phyloP scores from a whole-genome alignment of 176 grass and related monocot genomes.

The Bolboschoenus planiculmis region DNA sequence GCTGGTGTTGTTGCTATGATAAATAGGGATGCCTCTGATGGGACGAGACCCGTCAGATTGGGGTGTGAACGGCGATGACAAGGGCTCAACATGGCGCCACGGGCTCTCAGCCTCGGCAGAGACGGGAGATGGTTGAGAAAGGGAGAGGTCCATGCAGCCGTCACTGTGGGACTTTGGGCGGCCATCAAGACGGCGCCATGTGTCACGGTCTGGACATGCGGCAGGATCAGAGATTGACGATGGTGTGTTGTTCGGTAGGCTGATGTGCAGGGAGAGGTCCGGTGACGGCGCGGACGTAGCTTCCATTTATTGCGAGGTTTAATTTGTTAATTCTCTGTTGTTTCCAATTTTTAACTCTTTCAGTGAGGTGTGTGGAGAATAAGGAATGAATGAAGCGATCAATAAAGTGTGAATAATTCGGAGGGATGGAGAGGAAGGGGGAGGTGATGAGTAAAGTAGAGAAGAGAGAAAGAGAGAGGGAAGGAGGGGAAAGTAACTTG shows the following conservation, averaged over 20 bases:
- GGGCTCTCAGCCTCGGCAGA: slow-evolving; percentile 30
- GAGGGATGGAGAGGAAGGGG: not conserved
- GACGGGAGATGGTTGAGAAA: slow-evolving; percentile 43
- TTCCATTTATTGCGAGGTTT: slow-evolving; percentile 38
- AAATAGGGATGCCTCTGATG: slow-evolving; percentile 87
- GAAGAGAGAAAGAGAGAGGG: slow-evolving; percentile 17
- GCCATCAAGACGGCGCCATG: slow-evolving; percentile 38
- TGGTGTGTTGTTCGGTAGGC: slow-evolving; percentile 37
- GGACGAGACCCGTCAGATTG: slow-evolving; percentile 26
- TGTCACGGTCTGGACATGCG: slow-evolving; percentile 17
- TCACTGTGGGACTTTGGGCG: slow-evolving; percentile 16
- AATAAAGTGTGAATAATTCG: slow-evolving; percentile 9
- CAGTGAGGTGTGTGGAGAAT: not conserved
- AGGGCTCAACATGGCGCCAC: slow-evolving; percentile 29
- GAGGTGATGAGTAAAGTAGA: not conserved
- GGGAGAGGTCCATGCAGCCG: slow-evolving; percentile 67
- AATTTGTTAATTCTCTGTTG: not conserved
- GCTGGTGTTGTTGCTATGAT: slow-evolving; percentile 38
- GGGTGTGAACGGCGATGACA: slow-evolving; percentile 22
- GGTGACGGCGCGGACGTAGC: slow-evolving; percentile 47
- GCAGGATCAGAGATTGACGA: slow-evolving; percentile 8
- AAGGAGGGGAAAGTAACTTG: slow-evolving; percentile 57
- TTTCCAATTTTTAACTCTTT: slow-evolving; percentile 6
- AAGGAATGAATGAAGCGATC: slow-evolving; percentile 10
- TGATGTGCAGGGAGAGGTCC: slow-evolving; percentile 95